Conservation (phyloP, 2,329 filamentous ascomycete species). For the Lachnellula willkommii region DNA sequence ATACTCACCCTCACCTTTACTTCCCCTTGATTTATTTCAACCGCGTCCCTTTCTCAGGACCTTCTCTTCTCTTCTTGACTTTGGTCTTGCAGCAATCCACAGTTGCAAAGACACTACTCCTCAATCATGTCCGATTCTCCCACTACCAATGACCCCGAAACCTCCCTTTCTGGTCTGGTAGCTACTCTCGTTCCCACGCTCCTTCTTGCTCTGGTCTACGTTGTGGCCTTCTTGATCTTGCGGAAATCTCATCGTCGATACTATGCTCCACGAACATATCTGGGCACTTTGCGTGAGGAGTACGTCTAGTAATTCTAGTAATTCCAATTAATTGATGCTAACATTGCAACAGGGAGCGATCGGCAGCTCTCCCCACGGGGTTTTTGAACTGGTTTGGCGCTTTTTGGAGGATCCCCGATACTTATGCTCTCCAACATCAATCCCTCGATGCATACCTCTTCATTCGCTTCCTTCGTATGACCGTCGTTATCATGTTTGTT, state of each 20-base stretch:
- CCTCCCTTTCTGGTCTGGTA: constrained; percentile 37
- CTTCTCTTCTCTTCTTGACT: neutral
- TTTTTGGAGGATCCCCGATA: constrained; percentile 66
- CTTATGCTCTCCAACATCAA: constrained; percentile 80
- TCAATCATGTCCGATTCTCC: constrained; percentile 6
- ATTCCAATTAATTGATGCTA: constrained; percentile 2
- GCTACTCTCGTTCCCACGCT: constrained; percentile 43
- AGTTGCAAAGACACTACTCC: neutral
- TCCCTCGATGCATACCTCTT: constrained; percentile 90
- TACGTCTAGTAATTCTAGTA: constrained; percentile 8
- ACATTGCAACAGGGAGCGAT: constrained; percentile 44
- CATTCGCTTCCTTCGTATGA: constrained; percentile 78
- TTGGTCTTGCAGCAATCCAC: too few relatives aligned
- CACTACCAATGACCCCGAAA: constrained; percentile 6
- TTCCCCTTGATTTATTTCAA: neutral
- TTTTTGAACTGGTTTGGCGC: constrained; percentile 61
- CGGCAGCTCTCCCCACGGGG: constrained; percentile 54
- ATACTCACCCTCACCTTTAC: neutral
- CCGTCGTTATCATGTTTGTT: constrained; percentile 72
- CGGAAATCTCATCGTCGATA: constrained; percentile 43
- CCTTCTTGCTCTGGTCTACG: constrained; percentile 39
- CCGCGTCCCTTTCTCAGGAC: neutral
- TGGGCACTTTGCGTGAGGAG: constrained; percentile 45
- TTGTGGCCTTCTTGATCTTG: constrained; percentile 45
- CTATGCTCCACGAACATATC: constrained; percentile 51